Evolutionary conservation across 495 filamentous ascomycete genomes (phyloP), one percentile per base, ranked within the genome.

Genomic region (Penicillium roqueforti): DNA sequence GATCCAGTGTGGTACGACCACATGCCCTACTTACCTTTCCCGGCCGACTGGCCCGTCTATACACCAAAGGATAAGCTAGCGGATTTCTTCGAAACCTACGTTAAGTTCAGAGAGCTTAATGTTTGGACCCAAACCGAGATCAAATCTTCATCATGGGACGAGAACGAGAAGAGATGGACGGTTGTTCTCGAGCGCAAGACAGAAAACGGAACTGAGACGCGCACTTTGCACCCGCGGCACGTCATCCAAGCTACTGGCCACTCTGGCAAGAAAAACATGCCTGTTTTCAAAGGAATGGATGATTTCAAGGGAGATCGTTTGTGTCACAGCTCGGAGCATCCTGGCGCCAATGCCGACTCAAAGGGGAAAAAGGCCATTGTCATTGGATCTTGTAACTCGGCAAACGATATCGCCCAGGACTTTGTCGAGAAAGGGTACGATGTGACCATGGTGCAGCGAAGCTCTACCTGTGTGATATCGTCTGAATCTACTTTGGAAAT

Each of bases 401-500:
- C 77, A 10, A 84, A 92, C 58, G 90, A 95, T 63, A 95, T 95
- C 56, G 84, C 86, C 28, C 87, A 92, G 63, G 86, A 92, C 58
- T 92, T 78, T 62, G 84, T 83, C 64, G 88, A 92, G 61, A 83
- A 87, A 37, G 90, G 90, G 1, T 87, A 87, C 58, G 77, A 87
- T n/a, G 86, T 92, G n/a, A 92, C 88, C 8, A 83, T 95, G 61
- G 74, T 95, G 10, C 89, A 95, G 73, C 82, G 90, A 16, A 86
- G 84, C 1, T 82, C 83, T 13, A 92, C 90, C 0, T 84, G 77
- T 49, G 84, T 95, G 31, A 68, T 91, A 6, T 79, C 80, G 0
- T 82, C 78, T 13, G 67, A 82, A 5, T 74, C 76, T 0, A 78
- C 79, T 8, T 61, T 77, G 14, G 70, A 81, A 11, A 76, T 86